phyloP scores from a whole-genome alignment of 257 asterid species.

The Sherardia arvensis region DNA sequence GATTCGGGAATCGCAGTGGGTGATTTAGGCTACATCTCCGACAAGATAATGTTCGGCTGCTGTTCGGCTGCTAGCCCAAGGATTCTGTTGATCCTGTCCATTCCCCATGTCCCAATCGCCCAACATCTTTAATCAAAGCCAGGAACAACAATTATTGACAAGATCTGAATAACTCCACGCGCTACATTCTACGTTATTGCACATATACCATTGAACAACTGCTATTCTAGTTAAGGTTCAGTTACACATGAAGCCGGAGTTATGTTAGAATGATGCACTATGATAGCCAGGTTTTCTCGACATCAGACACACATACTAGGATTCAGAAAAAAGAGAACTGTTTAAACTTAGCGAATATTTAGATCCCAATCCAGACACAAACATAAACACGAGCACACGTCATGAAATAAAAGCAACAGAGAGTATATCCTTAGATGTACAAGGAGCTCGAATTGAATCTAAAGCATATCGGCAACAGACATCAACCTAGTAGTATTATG shows the following conservation, averaged over 20 bases:
- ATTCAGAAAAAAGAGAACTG: no score
- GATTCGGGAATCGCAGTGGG: not conserved
- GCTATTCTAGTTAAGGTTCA: not conserved
- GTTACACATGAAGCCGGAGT: not conserved
- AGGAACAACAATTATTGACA: constrained; percentile 4
- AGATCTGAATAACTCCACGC: constrained; percentile 2
- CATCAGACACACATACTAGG: no score
- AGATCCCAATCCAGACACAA: not conserved
- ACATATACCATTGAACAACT: not conserved
- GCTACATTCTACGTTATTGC: not conserved
- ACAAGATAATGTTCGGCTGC: constrained; percentile 12
- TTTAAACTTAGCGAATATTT: not conserved
- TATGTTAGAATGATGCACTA: not conserved
- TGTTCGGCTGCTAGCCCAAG: not conserved
- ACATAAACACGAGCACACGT: not conserved
- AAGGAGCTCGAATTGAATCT: not conserved
- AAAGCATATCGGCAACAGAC: not conserved
- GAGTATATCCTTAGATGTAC: not conserved
- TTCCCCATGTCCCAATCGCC: not conserved
- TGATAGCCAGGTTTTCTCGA: no score
- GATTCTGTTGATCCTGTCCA: not conserved
- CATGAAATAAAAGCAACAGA: not conserved
- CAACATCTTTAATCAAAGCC: not conserved
- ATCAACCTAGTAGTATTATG: not conserved
- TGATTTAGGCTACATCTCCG: constrained; percentile 15